Evolutionary conservation across 768 basidiomycete species (phyloP).

Genomic region (Kwoniella sp.): DNA sequence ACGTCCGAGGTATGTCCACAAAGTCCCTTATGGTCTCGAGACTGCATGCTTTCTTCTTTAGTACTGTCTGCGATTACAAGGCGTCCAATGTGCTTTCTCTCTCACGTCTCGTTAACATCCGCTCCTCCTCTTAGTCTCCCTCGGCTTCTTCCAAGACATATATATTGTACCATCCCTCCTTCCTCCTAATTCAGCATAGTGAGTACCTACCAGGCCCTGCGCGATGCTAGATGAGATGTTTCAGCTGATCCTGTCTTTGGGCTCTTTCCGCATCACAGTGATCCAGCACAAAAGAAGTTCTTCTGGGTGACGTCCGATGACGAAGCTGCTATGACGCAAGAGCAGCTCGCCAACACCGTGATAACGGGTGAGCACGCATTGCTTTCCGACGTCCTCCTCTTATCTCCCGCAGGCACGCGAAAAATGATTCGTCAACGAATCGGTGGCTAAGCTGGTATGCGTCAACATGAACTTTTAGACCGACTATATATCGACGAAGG

Average conservation of each 20-base stretch:
- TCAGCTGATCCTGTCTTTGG: no score
- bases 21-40: background rate
- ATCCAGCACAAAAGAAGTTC: slow-evolving; percentile 48
- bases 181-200: slow-evolving; percentile 66
- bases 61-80: no score
- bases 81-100: no score
- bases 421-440: no score
- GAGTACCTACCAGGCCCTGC: slow-evolving; percentile 32
- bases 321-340: slow-evolving; percentile 27
- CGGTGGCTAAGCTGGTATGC: no score
- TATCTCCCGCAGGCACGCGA: background rate
- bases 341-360: slow-evolving; percentile 37
- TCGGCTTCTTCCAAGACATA: slow-evolving; percentile 94
- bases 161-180: slow-evolving; percentile 78
- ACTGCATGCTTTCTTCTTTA: no score
- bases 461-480: slow-evolving; percentile 23
- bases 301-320: slow-evolving; percentile 54
- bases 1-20: slow-evolving; percentile 74
- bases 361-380: slow-evolving; percentile 19
- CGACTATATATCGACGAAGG: slow-evolving; percentile 51
- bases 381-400: background rate
- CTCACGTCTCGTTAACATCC: no score
- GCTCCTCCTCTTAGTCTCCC: slow-evolving; percentile 73
- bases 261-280: slow-evolving; percentile 37
- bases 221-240: no score